A percentile compares a stretch with the other conserved stretches of the same genome.
Evolutionary conservation across 768 basidiomycete genomes (phyloP).

Genomic region (Lentinula sp.): DNA sequence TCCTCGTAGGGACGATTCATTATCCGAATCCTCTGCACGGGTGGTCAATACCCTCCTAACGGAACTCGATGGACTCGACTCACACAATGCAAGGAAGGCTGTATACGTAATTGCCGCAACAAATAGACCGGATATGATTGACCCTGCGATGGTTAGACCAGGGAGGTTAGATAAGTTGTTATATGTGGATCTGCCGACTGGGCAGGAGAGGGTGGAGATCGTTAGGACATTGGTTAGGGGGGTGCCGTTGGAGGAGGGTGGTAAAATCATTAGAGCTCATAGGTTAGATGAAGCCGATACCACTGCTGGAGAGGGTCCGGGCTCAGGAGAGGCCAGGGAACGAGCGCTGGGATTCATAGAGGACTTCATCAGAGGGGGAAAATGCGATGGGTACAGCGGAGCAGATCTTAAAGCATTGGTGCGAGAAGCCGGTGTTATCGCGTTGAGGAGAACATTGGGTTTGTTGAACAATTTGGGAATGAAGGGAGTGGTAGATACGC

Average conservation of each 20-base stretch:
- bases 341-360: constrained; percentile 23
- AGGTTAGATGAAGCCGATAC: neutral
- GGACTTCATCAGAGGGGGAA: constrained; percentile 43
- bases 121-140: constrained; percentile 95
- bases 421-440: constrained; percentile 85
- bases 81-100: constrained; percentile 49
- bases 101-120: constrained; percentile 95
- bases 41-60: constrained; percentile 94
- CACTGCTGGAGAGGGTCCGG: no score
- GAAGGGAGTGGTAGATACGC: constrained; percentile 5
- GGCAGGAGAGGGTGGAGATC: constrained; percentile 78
- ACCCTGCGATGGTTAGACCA: constrained; percentile 97
- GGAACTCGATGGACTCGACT: constrained; percentile 88
- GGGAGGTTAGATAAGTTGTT: constrained; percentile 91
- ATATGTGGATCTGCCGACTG: constrained; percentile 81
- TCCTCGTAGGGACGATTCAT: constrained; percentile 80
- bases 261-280: no score
- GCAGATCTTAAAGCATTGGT: constrained; percentile 88
- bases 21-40: constrained; percentile 92
- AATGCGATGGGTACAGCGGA: constrained; percentile 86
- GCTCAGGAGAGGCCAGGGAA: neutral
- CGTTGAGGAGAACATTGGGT: constrained; percentile 65
- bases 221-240: constrained; percentile 66
- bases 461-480: constrained; percentile 55
- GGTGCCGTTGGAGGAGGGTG: constrained; percentile 48